Base-by-base conservation (phyloP, 2,329 filamentous ascomycete species). In the Dryadomyces quercus-mongolicae region DNA sequence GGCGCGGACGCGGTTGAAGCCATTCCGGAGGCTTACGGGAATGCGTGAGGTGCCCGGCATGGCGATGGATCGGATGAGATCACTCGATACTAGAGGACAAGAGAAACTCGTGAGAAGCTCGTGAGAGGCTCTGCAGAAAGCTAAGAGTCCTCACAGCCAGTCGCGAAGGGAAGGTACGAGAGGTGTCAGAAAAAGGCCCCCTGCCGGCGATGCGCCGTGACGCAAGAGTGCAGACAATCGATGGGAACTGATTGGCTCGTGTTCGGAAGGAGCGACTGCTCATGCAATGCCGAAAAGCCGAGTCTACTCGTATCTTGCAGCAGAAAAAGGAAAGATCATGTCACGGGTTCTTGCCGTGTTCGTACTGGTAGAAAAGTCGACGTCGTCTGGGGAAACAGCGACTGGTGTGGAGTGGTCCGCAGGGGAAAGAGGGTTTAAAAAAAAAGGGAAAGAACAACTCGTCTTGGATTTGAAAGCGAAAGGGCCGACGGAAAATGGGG, bases 1-100 rank as follows among this genome's bases (percentile, higher is more conserved):
- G 57, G 74, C 76, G 68, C 81, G 82, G 63, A 82, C 79, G 58
- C 71, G 74, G 60, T 75, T 76, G 64, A 87, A 76, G 66, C 80
- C 77, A 64, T 85, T 84, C 62, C 84, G 77, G 67, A 88, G 72
- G 71, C 83, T 86, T 60, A 85, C 74, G 61, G 85, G 84, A 68
- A 88, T 80, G 64, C 84, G 77, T 61, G 84, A 86, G 57, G 79
- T 81, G 64, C 83, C 84, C 59, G 81, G 77, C 78, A 84, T 84
- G 53, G 59, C 71, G 63, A 45, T 22, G 54, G 46, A 21, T 20
- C 3, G 25, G 51, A 34, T 15, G 50, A 16, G n/a, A 22, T 25
- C 18, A 31, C 47, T 20, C 22, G 15, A 12, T 15, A n/a, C 22
- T 13, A 45, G 18, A n/a, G 46, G 44, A 21, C n/a, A 40, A 46